Evolutionary conservation across 2,329 filamentous ascomycete species (phyloP).

Genomic region (Pseudogymnoascus sp.): DNA sequence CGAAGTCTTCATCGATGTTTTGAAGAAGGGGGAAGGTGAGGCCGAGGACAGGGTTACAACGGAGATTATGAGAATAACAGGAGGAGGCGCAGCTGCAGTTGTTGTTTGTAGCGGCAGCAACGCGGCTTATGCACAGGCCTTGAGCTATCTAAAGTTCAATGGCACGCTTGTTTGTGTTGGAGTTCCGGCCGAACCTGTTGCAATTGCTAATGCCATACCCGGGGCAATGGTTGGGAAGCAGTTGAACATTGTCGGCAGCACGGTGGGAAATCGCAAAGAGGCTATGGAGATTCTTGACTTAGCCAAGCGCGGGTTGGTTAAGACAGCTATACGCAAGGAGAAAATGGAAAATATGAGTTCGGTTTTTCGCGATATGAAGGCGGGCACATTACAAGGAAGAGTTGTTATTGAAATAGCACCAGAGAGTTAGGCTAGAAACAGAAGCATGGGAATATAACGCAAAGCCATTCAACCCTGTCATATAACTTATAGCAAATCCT

Average conservation of each 20-base stretch:
- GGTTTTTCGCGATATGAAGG: constrained; percentile 41
- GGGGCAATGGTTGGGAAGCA: constrained; percentile 37
- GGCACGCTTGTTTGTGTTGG: constrained; percentile 48
- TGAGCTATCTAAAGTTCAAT: constrained; percentile 43
- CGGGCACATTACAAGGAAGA: constrained; percentile 39
- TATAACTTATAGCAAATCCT: neutral
- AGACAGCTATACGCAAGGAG: constrained; percentile 39
- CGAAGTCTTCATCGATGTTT: constrained; percentile 60
- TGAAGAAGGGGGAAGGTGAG: constrained; percentile 44
- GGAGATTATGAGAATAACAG: constrained; percentile 51
- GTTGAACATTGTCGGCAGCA: constrained; percentile 42
- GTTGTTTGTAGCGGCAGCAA: constrained; percentile 51
- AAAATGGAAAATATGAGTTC: constrained; percentile 43
- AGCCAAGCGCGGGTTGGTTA: constrained; percentile 42
- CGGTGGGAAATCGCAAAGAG: constrained; percentile 46
- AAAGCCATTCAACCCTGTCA: neutral
- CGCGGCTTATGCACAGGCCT: constrained; percentile 43
- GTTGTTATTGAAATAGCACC: constrained; percentile 38
- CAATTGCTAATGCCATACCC: constrained; percentile 42
- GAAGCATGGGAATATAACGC: neutral
- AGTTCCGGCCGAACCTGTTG: constrained; percentile 39
- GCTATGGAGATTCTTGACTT: constrained; percentile 44
- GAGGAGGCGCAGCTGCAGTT: constrained; percentile 55
- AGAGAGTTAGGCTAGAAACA: neutral
- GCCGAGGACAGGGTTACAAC: neutral